phyloP scores from a whole-genome alignment of 352 stramenopile species.

The Phytopythium oedochilum region DNA sequence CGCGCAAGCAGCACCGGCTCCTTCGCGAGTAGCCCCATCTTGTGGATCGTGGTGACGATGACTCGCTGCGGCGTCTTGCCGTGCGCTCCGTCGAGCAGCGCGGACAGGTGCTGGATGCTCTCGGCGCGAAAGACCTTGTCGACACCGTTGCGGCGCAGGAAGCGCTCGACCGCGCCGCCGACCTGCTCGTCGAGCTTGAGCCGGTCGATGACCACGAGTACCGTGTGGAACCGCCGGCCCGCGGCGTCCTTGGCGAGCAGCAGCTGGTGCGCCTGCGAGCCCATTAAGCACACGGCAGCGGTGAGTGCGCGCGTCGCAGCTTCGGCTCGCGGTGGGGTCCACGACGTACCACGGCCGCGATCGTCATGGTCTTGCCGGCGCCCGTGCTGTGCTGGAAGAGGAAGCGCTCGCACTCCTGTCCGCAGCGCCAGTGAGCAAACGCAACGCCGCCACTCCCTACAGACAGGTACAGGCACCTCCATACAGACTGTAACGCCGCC shows the following conservation, averaged over 20 bases:
- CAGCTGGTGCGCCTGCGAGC: slow-evolving; percentile 49
- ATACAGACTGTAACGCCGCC: no score
- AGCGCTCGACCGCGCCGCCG: slow-evolving; percentile 62
- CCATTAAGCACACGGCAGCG: no score
- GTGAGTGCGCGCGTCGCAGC: no score
- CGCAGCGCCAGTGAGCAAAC: neutral
- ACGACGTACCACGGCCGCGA: slow-evolving; percentile 43
- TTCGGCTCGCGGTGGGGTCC: no score
- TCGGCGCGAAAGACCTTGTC: slow-evolving; percentile 66
- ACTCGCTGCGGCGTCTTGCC: slow-evolving; percentile 31
- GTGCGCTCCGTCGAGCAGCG: slow-evolving; percentile 29
- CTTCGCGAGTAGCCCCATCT: slow-evolving; percentile 65
- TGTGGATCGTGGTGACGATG: slow-evolving; percentile 81
- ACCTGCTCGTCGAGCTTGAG: slow-evolving; percentile 85
- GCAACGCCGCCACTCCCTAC: neutral
- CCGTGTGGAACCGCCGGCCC: slow-evolving; percentile 56
- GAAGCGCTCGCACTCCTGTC: slow-evolving; percentile 27
- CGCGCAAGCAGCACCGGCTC: slow-evolving; percentile 65
- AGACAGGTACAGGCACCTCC: neutral
- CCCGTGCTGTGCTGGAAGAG: slow-evolving; percentile 82
- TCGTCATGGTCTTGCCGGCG: slow-evolving; percentile 77
- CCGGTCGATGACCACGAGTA: slow-evolving; percentile 73
- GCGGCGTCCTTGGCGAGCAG: slow-evolving; percentile 42
- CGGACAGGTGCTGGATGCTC: slow-evolving; percentile 65
- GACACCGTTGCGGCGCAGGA: slow-evolving; percentile 66